Evolutionary conservation across 2,329 filamentous ascomycete species (phyloP).

Genomic region (Aspergillus niger): DNA sequence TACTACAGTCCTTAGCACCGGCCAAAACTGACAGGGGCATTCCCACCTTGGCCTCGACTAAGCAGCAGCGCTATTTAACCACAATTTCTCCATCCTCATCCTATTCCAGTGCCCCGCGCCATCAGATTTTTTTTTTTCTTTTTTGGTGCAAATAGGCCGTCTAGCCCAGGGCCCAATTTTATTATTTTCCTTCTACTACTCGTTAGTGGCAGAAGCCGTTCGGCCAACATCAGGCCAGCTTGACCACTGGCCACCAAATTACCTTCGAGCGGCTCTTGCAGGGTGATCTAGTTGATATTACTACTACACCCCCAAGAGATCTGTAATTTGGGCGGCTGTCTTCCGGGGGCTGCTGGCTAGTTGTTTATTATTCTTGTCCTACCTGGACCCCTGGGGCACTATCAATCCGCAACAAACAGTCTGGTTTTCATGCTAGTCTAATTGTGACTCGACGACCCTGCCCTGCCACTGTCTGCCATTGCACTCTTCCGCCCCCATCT

Average conservation of each 20-base stretch:
- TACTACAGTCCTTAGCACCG: background rate
- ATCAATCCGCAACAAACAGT: conserved; percentile 16
- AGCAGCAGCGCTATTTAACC: conserved; percentile 9
- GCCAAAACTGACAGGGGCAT: background rate
- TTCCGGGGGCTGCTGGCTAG: background rate
- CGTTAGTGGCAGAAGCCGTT: conserved; percentile 26
- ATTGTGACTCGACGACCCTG: conserved; percentile 11
- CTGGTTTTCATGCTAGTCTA: background rate
- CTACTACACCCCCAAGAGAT: conserved; percentile 9
- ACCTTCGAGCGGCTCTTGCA: conserved; percentile 16
- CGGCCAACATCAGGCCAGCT: conserved; percentile 22
- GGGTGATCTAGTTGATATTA: conserved; percentile 7
- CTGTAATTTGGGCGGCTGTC: background rate
- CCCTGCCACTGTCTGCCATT: conserved; percentile 18
- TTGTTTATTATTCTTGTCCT: background rate
- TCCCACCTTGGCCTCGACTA: conserved; percentile 6
- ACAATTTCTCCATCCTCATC: conserved; percentile 19
- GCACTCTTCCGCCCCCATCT: conserved; percentile 8
- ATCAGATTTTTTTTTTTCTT: conserved; percentile 15
- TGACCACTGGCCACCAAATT: conserved; percentile 14
- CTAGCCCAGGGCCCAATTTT: conserved; percentile 25
- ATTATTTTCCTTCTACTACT: background rate
- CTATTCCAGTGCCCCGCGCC: conserved; percentile 16
- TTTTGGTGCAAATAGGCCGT: conserved; percentile 28
- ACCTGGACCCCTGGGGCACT: background rate